A percentile compares a stretch with the other conserved stretches of the same genome.
phyloP scores from a whole-genome alignment of 495 filamentous ascomycete species.

The Elasticomyces elasticus region DNA sequence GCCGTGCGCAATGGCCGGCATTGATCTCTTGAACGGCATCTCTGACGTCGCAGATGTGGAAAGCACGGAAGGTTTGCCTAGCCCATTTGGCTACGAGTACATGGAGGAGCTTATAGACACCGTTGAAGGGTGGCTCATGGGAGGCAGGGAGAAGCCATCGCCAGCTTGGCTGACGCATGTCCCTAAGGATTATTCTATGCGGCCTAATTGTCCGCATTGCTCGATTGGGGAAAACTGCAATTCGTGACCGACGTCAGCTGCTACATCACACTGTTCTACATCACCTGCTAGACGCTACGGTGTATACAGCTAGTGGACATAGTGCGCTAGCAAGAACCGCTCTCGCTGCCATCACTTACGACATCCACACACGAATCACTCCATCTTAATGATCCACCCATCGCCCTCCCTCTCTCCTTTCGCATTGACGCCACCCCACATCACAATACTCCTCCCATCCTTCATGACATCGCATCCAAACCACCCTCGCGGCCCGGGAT shows the following conservation, averaged over 20 bases:
- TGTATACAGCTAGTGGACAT: too few species aligned
- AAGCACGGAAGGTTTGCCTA: neutral
- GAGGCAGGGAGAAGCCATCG: neutral
- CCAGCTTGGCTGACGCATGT: too few species aligned
- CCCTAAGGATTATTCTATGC: too few species aligned
- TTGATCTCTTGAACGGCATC: neutral
- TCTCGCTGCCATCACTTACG: too few species aligned
- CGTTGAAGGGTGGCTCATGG: neutral
- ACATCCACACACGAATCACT: too few species aligned
- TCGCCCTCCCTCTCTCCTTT: conserved; percentile 41
- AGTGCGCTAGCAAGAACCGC: too few species aligned
- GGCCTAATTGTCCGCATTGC: too few species aligned
- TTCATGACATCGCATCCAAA: conserved; percentile 38
- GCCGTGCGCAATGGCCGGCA: neutral
- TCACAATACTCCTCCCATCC: conserved; percentile 36
- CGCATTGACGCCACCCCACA: conserved; percentile 45
- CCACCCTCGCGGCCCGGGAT: conserved; percentile 42
- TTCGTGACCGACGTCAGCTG: too few species aligned
- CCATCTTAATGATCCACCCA: conserved; percentile 42
- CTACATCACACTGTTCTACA: too few species aligned
- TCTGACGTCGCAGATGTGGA: neutral
- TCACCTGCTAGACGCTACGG: too few species aligned
- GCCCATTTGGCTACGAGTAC: neutral
- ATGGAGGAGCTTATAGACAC: neutral
- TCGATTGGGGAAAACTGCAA: too few species aligned